Percentiles rank a stretch among this genome's conserved stretches.
These are phyloP conservation scores for Epichloe gansuensis DNA, from an alignment of 2,329 filamentous ascomycete species.

Conservation along the genomic window DNA sequence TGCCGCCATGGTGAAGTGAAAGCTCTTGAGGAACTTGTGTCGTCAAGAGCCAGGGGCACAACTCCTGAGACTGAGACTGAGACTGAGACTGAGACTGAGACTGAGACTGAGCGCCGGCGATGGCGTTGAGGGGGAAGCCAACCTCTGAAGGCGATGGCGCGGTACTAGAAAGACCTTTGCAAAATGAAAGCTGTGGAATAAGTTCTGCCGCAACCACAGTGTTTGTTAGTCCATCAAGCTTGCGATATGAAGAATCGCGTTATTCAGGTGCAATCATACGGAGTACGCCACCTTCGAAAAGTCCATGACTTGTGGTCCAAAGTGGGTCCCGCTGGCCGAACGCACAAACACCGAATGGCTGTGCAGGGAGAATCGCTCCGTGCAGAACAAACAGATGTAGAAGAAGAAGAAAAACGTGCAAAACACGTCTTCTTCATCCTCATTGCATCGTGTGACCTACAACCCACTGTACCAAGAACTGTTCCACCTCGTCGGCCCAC, in stretches of 20 bases:
- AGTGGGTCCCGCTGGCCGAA: background rate
- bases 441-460: too few species aligned
- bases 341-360: background rate
- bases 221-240: background rate
- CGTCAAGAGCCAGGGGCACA: background rate
- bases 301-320: slow-evolving; percentile 1
- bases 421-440: too few species aligned
- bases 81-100: background rate
- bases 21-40: background rate
- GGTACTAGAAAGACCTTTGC: background rate
- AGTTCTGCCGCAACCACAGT: background rate
- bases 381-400: background rate
- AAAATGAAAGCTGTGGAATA: background rate
- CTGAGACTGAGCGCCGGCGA: background rate
- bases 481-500: background rate
- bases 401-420: background rate
- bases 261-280: background rate
- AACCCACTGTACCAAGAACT: background rate
- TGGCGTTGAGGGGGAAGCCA: background rate
- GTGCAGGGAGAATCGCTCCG: too few species aligned
- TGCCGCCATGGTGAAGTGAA: slow-evolving; percentile 8
- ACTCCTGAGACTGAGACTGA: background rate
- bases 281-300: background rate
- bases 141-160: too few species aligned
- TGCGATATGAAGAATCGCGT: background rate